Evolutionary conservation across 805 yeast genomes (phyloP), one percentile per base, ranked within the genome.

Genomic region (Metschnikowia bowlesiae): DNA sequence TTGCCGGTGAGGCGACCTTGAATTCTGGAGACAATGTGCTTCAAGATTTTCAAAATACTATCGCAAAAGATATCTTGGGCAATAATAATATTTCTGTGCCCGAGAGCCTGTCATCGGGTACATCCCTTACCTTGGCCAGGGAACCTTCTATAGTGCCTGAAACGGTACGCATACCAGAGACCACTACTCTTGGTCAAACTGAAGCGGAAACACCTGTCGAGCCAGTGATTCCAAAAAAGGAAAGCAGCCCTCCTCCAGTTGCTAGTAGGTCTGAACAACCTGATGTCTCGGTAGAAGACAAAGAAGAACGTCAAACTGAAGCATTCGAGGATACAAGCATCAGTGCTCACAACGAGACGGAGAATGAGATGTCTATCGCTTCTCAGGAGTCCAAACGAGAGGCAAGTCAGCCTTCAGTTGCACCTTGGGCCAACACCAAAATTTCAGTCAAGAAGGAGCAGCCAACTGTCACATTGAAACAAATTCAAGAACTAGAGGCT

Each of bases 371-470:
- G 8, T 26, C 35, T 8, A 46, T 38, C 26, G n/a, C 34, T 26
- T 39, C 41, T 9, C 30, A 16, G 10, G 48, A 47, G 13, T 14
- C 41, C 3, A 40, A 39, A 22, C 28, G 16, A 10, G 33, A 39
- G 22, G 32, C 52, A 8, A 33, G 45, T 2, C 50, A 47, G 11
- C 47, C 50, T 14, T 50, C 58, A 42, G 61, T 73, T 31, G 84
- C 84, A 5, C 84, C 85, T 40, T 81, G 84, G 84, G 84, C 84
- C n/a, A 52, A 61, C 37, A 6, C 47, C 35, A 18, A 32, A 11
- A 47, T 34, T 10, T 44, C 37, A 18, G 7, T 53, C 48, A 53
- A 63, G 37, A 37, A 41, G 33, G 54, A 48, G 26, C 49, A 46
- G 22, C 81, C 82, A 10, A 61, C 67, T n/a, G 51, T 79, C 47